Percentiles rank a stretch among this genome's conserved stretches.
Evolutionary conservation across 2,329 filamentous ascomycete species (phyloP).

Genomic region (Microascus cirrosus): DNA sequence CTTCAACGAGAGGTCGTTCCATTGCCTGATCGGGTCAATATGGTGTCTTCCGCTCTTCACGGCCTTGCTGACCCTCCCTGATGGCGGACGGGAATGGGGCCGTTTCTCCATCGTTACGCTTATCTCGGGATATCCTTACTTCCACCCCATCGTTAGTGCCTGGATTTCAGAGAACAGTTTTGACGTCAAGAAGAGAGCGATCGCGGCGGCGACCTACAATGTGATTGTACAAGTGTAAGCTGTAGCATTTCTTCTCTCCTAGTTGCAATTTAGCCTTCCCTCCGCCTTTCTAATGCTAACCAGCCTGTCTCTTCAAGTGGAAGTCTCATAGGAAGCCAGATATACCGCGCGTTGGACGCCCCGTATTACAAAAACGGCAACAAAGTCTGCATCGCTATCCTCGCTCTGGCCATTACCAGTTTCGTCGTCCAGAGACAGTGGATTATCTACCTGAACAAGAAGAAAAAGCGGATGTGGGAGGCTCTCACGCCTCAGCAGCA

Average conservation of each 20-base stretch:
- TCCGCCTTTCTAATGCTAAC: too few relatives aligned
- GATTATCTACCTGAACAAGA: conserved; percentile 32
- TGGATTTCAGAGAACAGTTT: conserved; percentile 40
- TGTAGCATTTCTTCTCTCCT: not conserved
- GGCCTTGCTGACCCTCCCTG: conserved; percentile 24
- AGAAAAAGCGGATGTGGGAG: conserved; percentile 34
- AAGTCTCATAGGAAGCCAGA: conserved; percentile 29
- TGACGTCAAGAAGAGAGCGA: conserved; percentile 35
- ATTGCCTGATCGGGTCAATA: conserved; percentile 38
- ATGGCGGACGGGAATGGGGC: conserved; percentile 32
- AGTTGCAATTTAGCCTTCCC: not conserved
- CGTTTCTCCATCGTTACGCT: conserved; percentile 39
- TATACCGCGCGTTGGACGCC: conserved; percentile 38
- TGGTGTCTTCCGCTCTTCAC: conserved; percentile 42
- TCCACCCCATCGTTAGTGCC: conserved; percentile 40
- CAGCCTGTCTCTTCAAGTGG: conserved; percentile 15
- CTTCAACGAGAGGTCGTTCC: conserved; percentile 41
- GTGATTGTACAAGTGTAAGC: conserved; percentile 30
- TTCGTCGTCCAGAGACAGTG: conserved; percentile 37
- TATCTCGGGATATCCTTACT: conserved; percentile 44
- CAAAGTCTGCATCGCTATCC: conserved; percentile 41
- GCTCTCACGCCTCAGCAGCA: conserved; percentile 31
- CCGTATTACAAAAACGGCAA: conserved; percentile 49
- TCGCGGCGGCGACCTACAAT: conserved; percentile 35
- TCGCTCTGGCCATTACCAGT: conserved; percentile 32